Conservation (phyloP, 768 basidiomycete species). For the Auriscalpium microsporum region DNA sequence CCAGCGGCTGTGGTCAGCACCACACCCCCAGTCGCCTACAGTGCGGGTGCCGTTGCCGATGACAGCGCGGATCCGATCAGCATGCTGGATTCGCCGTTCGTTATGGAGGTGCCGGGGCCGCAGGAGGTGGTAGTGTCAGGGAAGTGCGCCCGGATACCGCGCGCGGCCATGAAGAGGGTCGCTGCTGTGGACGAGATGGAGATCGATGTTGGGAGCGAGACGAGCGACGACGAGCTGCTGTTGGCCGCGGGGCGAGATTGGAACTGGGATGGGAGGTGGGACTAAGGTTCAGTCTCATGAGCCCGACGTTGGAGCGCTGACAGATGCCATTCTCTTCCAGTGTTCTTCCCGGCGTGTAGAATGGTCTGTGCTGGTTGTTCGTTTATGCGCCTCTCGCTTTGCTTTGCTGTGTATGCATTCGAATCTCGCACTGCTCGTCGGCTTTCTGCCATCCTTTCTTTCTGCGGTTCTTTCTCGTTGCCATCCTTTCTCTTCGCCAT, state of each 20-base stretch:
- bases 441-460: not conserved
- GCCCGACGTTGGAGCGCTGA: not conserved
- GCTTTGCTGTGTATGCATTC: not conserved
- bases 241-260: conserved; percentile 8
- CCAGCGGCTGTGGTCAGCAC: not conserved
- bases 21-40: conserved; percentile 10
- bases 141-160: not conserved
- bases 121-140: too few species aligned
- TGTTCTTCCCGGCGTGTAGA: not conserved
- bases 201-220: conserved; percentile 1
- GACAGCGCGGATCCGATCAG: not conserved
- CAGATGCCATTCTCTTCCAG: too few species aligned
- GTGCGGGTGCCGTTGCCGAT: conserved; percentile 11
- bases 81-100: not conserved
- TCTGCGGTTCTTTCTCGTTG: too few species aligned
- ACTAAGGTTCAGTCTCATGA: not conserved
- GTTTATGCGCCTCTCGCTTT: not conserved
- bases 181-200: not conserved
- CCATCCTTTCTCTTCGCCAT: too few species aligned
- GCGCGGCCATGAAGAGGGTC: not conserved
- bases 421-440: not conserved
- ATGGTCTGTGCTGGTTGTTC: not conserved
- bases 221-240: conserved; percentile 13
- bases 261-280: conserved; percentile 15
- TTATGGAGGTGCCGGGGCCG: not conserved